Percentiles rank a stretch among this genome's conserved stretches.
phyloP scores from a whole-genome alignment of 2,329 filamentous ascomycete genomes.

The Daldinia sp. region DNA sequence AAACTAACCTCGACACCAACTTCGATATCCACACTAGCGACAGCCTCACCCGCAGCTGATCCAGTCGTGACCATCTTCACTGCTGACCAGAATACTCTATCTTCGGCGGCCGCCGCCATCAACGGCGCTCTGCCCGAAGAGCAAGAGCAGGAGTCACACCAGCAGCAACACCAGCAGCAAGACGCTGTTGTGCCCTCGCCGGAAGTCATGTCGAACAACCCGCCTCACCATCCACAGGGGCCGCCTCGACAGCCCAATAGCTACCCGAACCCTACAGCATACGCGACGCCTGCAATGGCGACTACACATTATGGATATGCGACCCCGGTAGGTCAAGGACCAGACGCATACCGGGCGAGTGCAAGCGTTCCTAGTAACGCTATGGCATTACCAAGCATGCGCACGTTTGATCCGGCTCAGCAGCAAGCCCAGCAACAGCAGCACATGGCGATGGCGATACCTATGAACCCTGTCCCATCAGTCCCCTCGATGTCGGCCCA shows the following conservation, averaged over 20 bases:
- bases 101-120: constrained; percentile 28
- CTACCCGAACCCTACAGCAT: constrained; percentile 43
- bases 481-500: constrained; percentile 49
- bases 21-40: constrained; percentile 23
- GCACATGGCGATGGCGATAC: constrained; percentile 51
- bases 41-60: constrained; percentile 23
- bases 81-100: constrained; percentile 29
- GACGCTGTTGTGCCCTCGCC: constrained; percentile 36
- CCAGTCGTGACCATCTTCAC: constrained; percentile 19
- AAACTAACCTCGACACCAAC: constrained; percentile 29
- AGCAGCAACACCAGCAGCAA: constrained; percentile 15
- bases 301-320: constrained; percentile 45
- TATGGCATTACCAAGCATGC: constrained; percentile 54
- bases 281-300: constrained; percentile 41
- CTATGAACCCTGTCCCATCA: constrained; percentile 49
- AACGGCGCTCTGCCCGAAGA: constrained; percentile 31
- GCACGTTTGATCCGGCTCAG: constrained; percentile 52
- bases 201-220: constrained; percentile 46
- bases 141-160: constrained; percentile 13
- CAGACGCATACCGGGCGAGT: constrained; percentile 50
- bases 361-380: constrained; percentile 44
- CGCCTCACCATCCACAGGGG: constrained; percentile 40
- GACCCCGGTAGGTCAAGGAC: constrained; percentile 36
- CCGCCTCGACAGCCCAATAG: constrained; percentile 41
- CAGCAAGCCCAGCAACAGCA: constrained; percentile 47